Conservation (phyloP, 2,329 filamentous ascomycete species). For the Diaporthe nobilis region DNA sequence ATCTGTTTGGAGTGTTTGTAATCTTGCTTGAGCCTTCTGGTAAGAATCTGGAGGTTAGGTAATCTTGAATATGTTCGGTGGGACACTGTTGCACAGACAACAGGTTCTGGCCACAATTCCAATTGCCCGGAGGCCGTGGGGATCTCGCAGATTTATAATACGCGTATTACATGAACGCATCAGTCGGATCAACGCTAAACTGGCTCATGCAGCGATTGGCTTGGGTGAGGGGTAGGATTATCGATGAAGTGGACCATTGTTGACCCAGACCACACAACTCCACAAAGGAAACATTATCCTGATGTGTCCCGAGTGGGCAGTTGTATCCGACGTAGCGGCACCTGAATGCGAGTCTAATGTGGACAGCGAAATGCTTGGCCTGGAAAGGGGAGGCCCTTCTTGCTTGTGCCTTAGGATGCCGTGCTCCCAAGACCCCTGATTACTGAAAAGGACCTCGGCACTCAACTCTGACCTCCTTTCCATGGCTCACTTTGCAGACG, state of each 20-base stretch:
- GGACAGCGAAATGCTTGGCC: not conserved
- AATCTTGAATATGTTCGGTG: not conserved
- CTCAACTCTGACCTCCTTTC: not conserved
- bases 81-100: not conserved
- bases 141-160: not conserved
- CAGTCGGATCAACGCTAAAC: not conserved
- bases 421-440: not conserved
- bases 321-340: constrained; percentile 3
- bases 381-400: not conserved
- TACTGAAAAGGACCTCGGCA: not conserved
- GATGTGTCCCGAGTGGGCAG: not conserved
- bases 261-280: constrained; percentile 9
- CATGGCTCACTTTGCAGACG: not conserved
- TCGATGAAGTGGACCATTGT: constrained; percentile 1
- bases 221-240: not conserved
- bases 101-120: not conserved
- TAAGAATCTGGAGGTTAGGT: not conserved
- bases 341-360: not conserved
- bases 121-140: not conserved
- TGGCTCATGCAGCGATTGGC: constrained; percentile 4
- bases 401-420: not conserved
- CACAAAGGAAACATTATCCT: not conserved
- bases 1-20: not conserved
- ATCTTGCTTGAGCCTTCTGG: not conserved
- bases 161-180: not conserved